Evolutionary conservation across 2,329 filamentous ascomycete genomes (phyloP), one percentile per base, ranked within the genome.

Genomic region (Clonostachys sp.): DNA sequence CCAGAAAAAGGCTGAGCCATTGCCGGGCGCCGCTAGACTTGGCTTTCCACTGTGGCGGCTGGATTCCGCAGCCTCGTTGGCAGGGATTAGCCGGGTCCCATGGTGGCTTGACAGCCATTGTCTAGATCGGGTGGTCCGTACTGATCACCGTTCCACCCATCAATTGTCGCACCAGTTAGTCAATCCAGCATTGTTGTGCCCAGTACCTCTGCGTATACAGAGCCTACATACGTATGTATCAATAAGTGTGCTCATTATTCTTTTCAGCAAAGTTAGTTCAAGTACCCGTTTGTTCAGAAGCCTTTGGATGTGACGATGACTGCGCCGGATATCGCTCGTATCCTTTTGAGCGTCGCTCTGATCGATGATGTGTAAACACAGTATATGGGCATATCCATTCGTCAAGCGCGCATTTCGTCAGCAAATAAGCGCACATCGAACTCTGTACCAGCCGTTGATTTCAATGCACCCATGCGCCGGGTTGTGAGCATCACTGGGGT

Each of bases 11-110:
- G 24, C 24, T 30, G 24, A 30, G 24, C 24, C 45, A 44, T 33
- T 44, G 38, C 30, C 20, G 34, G 18, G 44, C 38, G 41, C 39
- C 44, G 18, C 41, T 45, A 34, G 45, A 46, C 48, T 52, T 53
- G 53, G 48, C 49, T 51, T 45, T 49, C 49, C 47, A 48, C 46
- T 41, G 50, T 53, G 52, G 52, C 49, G 50, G 46, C 45, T 46
- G 44, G 45, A 48, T 49, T 53, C 52, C 51, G 53, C 53, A 51
- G 51, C 52, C 52, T 53, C 47, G 30, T 18, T 14, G 6, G 17
- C 16, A 17, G 44, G 36, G 44, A 14, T n/a, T 14, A 13, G 42
- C 33, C 18, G 8, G 14, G n/a, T n/a, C 7, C 20, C 14, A 12
- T 16, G 13, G 20, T 14, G 12, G 20, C 20, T 12, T 30, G 24